These are phyloP conservation scores for Stachybotrys echinatus DNA, from an alignment of 2,329 filamentous ascomycete species.

Conservation along the genomic window DNA sequence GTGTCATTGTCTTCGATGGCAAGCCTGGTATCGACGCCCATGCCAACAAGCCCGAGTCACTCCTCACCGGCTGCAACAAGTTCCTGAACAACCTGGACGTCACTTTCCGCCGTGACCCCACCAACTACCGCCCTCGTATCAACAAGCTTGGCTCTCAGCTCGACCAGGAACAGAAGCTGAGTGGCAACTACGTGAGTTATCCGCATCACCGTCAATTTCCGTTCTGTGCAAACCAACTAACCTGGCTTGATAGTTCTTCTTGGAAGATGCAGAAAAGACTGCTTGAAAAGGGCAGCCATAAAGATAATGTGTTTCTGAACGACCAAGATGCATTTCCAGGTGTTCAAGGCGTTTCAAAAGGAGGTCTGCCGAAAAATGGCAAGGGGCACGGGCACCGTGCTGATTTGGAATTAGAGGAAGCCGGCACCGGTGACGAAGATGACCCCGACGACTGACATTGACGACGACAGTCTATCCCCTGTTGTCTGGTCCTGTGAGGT, in stretches of 20 bases:
- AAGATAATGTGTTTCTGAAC: slow-evolving; percentile 24
- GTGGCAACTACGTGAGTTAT: slow-evolving; percentile 80
- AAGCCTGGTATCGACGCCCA: slow-evolving; percentile 82
- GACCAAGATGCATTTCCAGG: slow-evolving; percentile 28
- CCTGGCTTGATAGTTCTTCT: slow-evolving; percentile 68
- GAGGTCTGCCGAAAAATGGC: slow-evolving; percentile 20
- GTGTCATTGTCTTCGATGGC: slow-evolving; percentile 98
- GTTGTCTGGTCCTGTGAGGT: slow-evolving; percentile 54
- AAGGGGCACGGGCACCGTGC: slow-evolving; percentile 11
- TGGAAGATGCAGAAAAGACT: slow-evolving; percentile 67
- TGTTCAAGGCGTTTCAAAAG: slow-evolving; percentile 49
- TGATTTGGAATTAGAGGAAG: slow-evolving; percentile 31
- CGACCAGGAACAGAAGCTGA: slow-evolving; percentile 93
- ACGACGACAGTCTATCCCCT: slow-evolving; percentile 62
- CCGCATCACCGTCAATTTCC: background rate
- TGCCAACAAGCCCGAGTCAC: slow-evolving; percentile 84
- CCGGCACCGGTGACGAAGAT: slow-evolving; percentile 56
- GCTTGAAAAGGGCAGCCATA: slow-evolving; percentile 51
- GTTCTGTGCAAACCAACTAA: slow-evolving; percentile 11
- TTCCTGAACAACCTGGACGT: slow-evolving; percentile 97
- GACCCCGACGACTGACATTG: slow-evolving; percentile 58
- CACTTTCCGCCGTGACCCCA: slow-evolving; percentile 96
- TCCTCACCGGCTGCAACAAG: slow-evolving; percentile 91
- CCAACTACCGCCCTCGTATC: slow-evolving; percentile 94
- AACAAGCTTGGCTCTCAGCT: slow-evolving; percentile 96